Evolutionary conservation across 352 stramenopile genomes (phyloP), one percentile per base, ranked within the genome.

Genomic region (Pythium aristosporum): DNA sequence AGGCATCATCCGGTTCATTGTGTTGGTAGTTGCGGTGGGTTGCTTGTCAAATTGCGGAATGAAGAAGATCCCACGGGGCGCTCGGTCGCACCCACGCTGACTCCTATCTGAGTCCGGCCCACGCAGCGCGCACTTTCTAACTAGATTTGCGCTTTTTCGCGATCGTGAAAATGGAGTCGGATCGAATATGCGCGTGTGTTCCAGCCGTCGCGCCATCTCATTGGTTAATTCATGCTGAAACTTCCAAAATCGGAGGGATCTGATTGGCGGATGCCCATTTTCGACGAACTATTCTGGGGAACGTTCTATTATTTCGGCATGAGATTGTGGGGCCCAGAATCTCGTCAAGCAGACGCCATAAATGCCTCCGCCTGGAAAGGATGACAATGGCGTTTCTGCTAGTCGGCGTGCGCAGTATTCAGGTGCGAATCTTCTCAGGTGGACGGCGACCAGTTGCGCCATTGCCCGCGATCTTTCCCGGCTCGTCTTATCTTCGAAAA

Each of bases 21-120:
- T 54, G 53, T 39, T 61, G n/a, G 46, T 66, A 23, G 36, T 71
- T 23, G 55, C 53, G 41, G 43, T 72, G 60, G 59, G 43, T 72
- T 64, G 59, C 46, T 65, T 66, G 66, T 67, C 60, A 73, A 73
- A 59, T 73, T 73, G 37, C 36, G 57, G 57, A 73, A 55, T 73
- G 66, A 68, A 34, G 9, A 21, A 20, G 18, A 46, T 39, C 34
- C 39, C 13, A 21, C 39, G 5, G 11, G 12, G 30, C 25, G n/a
- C 28, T 36, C 11, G n/a, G 50, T 37, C 21, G 49, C 34, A 59
- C 56, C 42, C 41, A 64, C 39, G 32, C 30, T 42, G 41, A 60
- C 23, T 23, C 32, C 42, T 36, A 65, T 52, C 34, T 62, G 59
- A 54, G 52, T 59, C 21, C 18, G 2, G 21, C 44, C 25, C n/a